phyloP scores from a whole-genome alignment of 192 early-diverging fungal species.

The Backusella liffmaniae region DNA sequence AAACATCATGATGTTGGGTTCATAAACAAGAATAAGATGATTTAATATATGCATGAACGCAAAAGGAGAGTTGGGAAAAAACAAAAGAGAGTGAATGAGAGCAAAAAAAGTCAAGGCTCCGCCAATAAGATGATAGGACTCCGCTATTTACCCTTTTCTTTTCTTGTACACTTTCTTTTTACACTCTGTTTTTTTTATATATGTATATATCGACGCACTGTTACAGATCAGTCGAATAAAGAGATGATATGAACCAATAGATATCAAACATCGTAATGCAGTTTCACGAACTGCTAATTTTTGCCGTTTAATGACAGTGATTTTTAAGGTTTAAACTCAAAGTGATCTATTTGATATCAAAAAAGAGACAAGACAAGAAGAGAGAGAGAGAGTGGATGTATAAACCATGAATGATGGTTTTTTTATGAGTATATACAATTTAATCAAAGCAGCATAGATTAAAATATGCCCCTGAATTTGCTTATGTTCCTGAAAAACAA shows the following conservation, averaged over 20 bases:
- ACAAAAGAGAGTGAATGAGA: background rate
- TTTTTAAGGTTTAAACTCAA: conserved; percentile 1
- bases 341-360: background rate
- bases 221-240: background rate
- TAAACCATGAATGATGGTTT: background rate
- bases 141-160: background rate
- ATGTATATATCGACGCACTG: no score
- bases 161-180: background rate
- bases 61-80: background rate
- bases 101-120: background rate
- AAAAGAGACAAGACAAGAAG: background rate
- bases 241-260: background rate
- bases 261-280: background rate
- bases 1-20: no score
- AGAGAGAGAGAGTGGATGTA: background rate
- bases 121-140: background rate
- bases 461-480: background rate
- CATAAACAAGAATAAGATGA: no score
- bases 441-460: background rate
- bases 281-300: background rate
- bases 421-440: background rate
- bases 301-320: background rate
- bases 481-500: background rate
- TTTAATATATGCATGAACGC: background rate
- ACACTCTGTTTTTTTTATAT: background rate